A percentile compares a stretch with the other conserved stretches of the same genome.
Evolutionary conservation across 768 basidiomycete species (phyloP).

Genomic region (Tulasnella sp.): DNA sequence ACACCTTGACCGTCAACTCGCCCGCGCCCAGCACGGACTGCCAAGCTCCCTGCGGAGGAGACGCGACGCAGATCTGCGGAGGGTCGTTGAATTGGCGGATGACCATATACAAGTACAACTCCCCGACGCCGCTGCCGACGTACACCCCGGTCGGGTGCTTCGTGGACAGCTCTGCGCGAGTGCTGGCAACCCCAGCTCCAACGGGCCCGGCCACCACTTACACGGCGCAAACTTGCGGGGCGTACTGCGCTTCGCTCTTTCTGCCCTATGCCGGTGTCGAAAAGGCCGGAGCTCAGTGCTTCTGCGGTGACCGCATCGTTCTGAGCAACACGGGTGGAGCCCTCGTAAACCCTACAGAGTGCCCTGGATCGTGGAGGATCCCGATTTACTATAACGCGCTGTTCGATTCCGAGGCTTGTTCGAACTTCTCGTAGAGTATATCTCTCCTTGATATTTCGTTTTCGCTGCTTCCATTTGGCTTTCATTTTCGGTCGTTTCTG

Average conservation of each 20-base stretch:
- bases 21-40: conserved; percentile 21
- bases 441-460: neutral
- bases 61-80: conserved; percentile 35
- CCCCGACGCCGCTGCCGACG: neutral
- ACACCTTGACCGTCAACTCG: neutral
- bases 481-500: neutral
- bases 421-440: neutral
- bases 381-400: neutral
- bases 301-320: neutral
- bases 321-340: neutral
- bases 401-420: neutral
- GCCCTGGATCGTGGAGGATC: neutral
- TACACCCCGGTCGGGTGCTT: neutral
- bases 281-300: neutral
- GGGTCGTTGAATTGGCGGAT: conserved; percentile 19
- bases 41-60: conserved; percentile 32
- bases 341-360: neutral
- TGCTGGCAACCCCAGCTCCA: neutral
- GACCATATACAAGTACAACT: conserved; percentile 20
- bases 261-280: neutral
- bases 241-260: neutral
- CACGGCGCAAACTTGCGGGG: neutral
- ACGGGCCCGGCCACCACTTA: neutral
- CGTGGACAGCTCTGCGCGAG: neutral
- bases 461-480: neutral